Conservation (phyloP, 2,329 filamentous ascomycete species). For the Hypoxylon sp. region DNA sequence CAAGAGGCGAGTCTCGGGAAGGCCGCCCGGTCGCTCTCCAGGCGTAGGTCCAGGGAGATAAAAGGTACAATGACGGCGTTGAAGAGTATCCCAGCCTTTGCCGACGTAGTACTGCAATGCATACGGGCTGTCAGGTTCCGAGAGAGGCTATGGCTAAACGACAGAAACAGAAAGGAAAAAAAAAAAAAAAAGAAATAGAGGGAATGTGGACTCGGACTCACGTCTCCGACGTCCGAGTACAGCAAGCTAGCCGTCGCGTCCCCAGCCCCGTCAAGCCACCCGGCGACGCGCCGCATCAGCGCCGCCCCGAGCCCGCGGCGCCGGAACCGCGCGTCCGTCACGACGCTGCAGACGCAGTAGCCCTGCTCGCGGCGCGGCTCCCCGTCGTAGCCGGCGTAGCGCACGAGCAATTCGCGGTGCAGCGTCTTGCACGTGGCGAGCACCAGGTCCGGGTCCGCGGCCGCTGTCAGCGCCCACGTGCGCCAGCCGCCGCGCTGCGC, state of each 20-base stretch:
- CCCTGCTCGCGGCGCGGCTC: constrained; percentile 15
- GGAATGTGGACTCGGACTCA: neutral
- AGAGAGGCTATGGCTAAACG: too few species aligned
- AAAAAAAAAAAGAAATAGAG: too few species aligned
- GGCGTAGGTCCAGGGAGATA: neutral
- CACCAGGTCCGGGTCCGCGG: constrained; percentile 18
- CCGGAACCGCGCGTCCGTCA: constrained; percentile 25
- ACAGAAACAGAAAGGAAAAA: too few species aligned
- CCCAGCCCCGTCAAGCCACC: constrained; percentile 34
- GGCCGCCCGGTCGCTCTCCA: neutral
- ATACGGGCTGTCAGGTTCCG: too few species aligned
- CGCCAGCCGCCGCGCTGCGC: constrained; percentile 22
- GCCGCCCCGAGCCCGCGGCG: constrained; percentile 28
- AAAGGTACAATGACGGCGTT: constrained; percentile 21
- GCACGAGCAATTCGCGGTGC: constrained; percentile 29
- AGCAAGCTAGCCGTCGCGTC: constrained; percentile 30
- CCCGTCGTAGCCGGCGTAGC: constrained; percentile 5
- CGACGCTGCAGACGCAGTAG: constrained; percentile 33
- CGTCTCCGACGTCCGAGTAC: constrained; percentile 33
- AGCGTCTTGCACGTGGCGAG: constrained; percentile 35
- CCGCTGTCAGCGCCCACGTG: constrained; percentile 22
- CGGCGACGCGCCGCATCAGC: constrained; percentile 25
- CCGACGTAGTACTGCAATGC: constrained; percentile 26
- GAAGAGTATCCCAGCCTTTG: constrained; percentile 28
- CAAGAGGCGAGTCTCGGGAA: constrained; percentile 19